Evolutionary conservation across 2,329 filamentous ascomycete species (phyloP).

Genomic region (Claviceps spartinae): DNA sequence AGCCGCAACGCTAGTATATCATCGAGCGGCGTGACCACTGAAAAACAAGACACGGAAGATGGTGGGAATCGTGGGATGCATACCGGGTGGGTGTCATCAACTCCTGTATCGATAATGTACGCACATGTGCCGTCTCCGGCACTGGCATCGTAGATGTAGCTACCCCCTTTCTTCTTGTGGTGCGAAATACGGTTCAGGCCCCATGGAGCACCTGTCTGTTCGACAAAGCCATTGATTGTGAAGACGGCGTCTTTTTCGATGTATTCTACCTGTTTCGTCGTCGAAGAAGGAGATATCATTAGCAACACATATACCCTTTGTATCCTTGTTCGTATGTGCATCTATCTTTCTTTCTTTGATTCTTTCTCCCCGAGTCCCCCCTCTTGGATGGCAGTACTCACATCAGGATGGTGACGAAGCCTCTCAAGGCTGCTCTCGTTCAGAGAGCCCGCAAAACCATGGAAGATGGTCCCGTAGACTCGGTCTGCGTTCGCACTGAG

Average conservation of each 20-base stretch:
- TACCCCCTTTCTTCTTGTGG: slow-evolving; percentile 9
- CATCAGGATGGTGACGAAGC: slow-evolving; percentile 14
- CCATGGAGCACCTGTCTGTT: slow-evolving; percentile 24
- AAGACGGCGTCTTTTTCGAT: slow-evolving; percentile 17
- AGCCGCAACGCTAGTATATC: too few relatives aligned
- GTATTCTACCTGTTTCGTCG: slow-evolving; percentile 16
- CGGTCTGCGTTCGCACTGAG: slow-evolving; percentile 11
- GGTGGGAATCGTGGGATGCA: slow-evolving; percentile 6
- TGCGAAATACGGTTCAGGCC: slow-evolving; percentile 22
- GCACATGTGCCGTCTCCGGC: slow-evolving; percentile 27
- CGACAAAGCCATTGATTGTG: slow-evolving; percentile 5
- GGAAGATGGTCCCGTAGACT: slow-evolving; percentile 11
- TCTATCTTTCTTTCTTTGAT: neutral
- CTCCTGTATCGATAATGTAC: slow-evolving; percentile 31
- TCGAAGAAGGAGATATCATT: neutral
- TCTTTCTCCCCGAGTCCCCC: neutral
- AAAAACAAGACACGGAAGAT: neutral
- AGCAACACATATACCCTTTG: neutral
- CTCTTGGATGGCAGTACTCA: slow-evolving; percentile 2
- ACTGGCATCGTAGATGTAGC: slow-evolving; percentile 22
- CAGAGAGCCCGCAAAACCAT: slow-evolving; percentile 13
- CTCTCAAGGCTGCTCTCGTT: slow-evolving; percentile 9
- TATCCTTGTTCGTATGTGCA: neutral
- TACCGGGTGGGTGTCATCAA: slow-evolving; percentile 19
- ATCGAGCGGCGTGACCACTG: neutral